Conservation (phyloP, 1,284 basidiomycete species). For the Ceratobasidium sp. region DNA sequence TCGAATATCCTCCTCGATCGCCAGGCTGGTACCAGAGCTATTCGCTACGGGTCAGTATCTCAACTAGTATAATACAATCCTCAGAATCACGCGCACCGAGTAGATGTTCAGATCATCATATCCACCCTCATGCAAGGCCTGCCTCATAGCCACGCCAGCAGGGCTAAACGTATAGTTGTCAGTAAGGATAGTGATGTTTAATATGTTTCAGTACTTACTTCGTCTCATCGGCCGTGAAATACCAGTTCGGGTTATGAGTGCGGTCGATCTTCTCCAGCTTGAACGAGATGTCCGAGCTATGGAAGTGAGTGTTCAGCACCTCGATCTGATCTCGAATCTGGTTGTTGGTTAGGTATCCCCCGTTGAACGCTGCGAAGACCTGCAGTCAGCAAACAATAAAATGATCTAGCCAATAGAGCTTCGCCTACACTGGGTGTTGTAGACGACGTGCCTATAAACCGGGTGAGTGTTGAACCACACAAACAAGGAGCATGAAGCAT, state of each 20-base stretch:
- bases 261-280: neutral
- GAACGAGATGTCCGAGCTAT: neutral
- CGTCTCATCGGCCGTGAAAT: too few species aligned
- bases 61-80: too few species aligned
- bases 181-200: too few species aligned
- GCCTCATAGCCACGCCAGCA: neutral
- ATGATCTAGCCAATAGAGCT: too few species aligned
- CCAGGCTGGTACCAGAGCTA: neutral
- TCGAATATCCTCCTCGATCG: neutral
- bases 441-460: too few species aligned
- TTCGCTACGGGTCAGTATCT: too few species aligned
- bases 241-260: neutral
- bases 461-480: too few species aligned
- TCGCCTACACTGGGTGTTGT: too few species aligned
- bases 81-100: neutral
- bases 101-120: conserved; percentile 6
- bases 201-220: too few species aligned
- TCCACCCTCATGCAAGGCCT: neutral
- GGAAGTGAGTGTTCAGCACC: conserved; percentile 1
- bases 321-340: neutral
- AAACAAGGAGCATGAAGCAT: too few species aligned
- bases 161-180: too few species aligned
- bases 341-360: neutral
- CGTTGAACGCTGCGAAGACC: neutral
- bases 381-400: too few species aligned